These are phyloP conservation scores for Ceratobasidium sp. DNA, from an alignment of 1,284 basidiomycete genomes.

Conservation along the genomic window DNA sequence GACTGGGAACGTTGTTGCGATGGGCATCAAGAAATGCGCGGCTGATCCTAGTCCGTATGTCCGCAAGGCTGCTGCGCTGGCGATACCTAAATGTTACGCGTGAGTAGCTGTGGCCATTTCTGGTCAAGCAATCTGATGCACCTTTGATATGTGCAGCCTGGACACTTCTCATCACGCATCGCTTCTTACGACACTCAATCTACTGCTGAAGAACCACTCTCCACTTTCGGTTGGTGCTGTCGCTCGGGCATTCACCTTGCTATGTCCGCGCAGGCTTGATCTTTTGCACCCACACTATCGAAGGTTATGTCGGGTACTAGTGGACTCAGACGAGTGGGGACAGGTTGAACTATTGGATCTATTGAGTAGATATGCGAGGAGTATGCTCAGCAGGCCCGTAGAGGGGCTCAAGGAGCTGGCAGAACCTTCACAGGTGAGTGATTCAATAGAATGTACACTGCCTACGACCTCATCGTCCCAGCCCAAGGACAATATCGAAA, in stretches of 20 bases:
- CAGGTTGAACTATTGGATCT: slow-evolving; percentile 85
- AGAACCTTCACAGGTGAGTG: slow-evolving; percentile 50
- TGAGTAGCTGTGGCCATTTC: slow-evolving; percentile 57
- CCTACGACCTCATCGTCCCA: slow-evolving; percentile 1
- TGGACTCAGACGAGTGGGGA: slow-evolving; percentile 97
- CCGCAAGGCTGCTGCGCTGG: slow-evolving; percentile 89
- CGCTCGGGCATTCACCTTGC: slow-evolving; percentile 82
- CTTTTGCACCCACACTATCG: slow-evolving; percentile 91
- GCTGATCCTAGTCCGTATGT: slow-evolving; percentile 94
- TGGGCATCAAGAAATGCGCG: slow-evolving; percentile 91
- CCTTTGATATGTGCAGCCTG: slow-evolving; percentile 63
- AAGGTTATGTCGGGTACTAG: slow-evolving; percentile 81
- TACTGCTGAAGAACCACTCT: slow-evolving; percentile 83
- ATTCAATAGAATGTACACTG: background rate
- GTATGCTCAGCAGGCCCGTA: slow-evolving; percentile 82
- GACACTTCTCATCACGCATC: slow-evolving; percentile 77
- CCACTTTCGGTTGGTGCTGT: slow-evolving; percentile 90
- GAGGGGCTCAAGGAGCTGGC: slow-evolving; percentile 50
- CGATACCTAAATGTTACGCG: slow-evolving; percentile 88
- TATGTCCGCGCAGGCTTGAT: slow-evolving; percentile 86
- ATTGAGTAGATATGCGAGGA: slow-evolving; percentile 83
- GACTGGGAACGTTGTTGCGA: slow-evolving; percentile 85
- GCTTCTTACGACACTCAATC: slow-evolving; percentile 78
- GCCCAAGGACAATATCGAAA: slow-evolving; percentile 20
- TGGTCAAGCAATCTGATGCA: background rate